These are phyloP conservation scores for Lathyrus tuberosus DNA, from an alignment of 306 rosid species.

Conservation along the genomic window DNA sequence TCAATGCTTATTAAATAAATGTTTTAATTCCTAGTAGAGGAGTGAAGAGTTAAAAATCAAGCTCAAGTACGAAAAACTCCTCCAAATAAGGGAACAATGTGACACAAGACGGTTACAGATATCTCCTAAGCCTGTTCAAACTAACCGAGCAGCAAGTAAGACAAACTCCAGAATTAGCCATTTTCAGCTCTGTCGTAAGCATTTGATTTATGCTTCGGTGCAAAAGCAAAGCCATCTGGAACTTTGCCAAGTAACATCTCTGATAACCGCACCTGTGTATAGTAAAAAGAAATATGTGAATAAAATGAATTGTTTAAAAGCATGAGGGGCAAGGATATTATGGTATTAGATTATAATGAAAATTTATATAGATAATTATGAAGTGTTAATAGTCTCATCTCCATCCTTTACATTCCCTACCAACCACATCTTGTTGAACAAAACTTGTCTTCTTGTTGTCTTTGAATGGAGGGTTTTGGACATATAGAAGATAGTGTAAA, in stretches of 20 bases:
- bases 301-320: background rate
- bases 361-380: background rate
- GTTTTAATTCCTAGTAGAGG: background rate
- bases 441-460: background rate
- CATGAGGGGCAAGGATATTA: background rate
- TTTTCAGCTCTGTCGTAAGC: constrained; percentile 91
- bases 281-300: background rate
- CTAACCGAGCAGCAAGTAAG: background rate
- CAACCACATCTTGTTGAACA: background rate
- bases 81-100: constrained; percentile 9
- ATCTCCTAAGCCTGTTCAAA: constrained; percentile 24
- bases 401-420: background rate
- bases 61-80: constrained; percentile 33
- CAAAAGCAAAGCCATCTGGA: constrained; percentile 72
- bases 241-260: constrained; percentile 95
- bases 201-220: constrained; percentile 94
- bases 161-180: constrained; percentile 50
- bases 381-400: background rate
- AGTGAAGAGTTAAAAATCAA: constrained; percentile 7
- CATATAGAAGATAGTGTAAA: background rate
- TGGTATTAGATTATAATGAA: background rate
- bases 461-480: background rate
- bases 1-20: constrained; percentile 38
- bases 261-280: constrained; percentile 73
- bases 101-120: background rate